These are phyloP conservation scores for Dendryphion nanum DNA, from an alignment of 2,329 filamentous ascomycete species.

Conservation along the genomic window DNA sequence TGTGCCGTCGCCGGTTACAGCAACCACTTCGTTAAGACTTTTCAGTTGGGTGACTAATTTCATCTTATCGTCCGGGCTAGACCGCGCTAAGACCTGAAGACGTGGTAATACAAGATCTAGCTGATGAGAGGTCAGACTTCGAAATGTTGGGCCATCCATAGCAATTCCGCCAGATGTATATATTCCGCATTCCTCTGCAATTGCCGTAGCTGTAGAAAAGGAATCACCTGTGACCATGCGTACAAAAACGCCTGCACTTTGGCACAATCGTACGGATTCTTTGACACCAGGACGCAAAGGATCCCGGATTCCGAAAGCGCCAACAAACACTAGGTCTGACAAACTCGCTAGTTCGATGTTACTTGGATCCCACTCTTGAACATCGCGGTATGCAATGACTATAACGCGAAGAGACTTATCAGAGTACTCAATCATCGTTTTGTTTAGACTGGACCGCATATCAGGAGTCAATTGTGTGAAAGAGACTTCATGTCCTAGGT, in stretches of 20 bases:
- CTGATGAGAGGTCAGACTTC: conserved; percentile 71
- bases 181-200: conserved; percentile 91
- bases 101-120: conserved; percentile 77
- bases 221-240: conserved; percentile 98
- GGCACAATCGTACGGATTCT: conserved; percentile 80
- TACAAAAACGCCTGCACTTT: conserved; percentile 86
- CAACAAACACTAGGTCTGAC: conserved; percentile 70
- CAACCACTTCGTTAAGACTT: conserved; percentile 84
- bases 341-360: conserved; percentile 9
- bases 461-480: conserved; percentile 10
- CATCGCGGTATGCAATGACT: conserved; percentile 42
- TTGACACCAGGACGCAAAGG: conserved; percentile 90
- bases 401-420: conserved; percentile 44
- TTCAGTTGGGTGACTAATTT: conserved; percentile 93
- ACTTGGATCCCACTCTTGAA: conserved; percentile 34
- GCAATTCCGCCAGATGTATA: conserved; percentile 79
- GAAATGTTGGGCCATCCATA: conserved; percentile 83
- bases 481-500: conserved; percentile 3
- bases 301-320: conserved; percentile 91
- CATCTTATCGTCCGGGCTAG: conserved; percentile 94
- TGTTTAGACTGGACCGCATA: conserved; percentile 18
- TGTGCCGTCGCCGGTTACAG: conserved; percentile 97
- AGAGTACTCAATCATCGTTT: conserved; percentile 40
- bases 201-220: conserved; percentile 91
- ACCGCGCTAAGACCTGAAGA: conserved; percentile 88